Evolutionary conservation across 306 rosid species (phyloP), one percentile per base, ranked within the genome.

Genomic region (Begonia masoniana): DNA sequence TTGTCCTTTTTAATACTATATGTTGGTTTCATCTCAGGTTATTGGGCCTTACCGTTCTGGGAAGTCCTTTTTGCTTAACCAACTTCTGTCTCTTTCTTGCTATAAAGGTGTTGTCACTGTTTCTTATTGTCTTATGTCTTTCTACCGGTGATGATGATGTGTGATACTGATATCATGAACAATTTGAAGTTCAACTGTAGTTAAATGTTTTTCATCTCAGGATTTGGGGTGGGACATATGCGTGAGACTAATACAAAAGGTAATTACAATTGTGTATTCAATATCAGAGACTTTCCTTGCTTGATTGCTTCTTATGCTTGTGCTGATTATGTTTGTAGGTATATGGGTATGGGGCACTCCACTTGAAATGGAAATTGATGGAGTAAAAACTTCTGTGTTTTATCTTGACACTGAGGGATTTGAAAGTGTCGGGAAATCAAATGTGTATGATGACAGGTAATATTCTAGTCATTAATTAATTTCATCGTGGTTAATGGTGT

Each of bases 311-410:
- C 16, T 39, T 13, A 55, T 50, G 52, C 24, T 62, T 59, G 70
- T 67, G 53, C 57, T 58, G 65, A 45, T 45, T 45, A n/a, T 45
- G 13, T 11, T 45, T 59, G 12, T 78, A 91, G 97, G 97, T 59
- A 85, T 91, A 64, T 91, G 97, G 97, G 78, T 91, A 49, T 91
- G 97, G 97, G 97, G 96, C 64, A 75, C 86, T 15, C 96, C 97
- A 8, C 51, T 78, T 57, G 96, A 91, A 50, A 55, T 85, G 70
- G 81, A 76, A 63, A 81, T 91, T 60, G 68, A 79, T 64, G 97
- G 97, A 65, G 94, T 78, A 58, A 80, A 61, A 71, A 91, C 94
- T 69, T 91, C 94, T 42, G 92, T 91, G 56, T 65, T 91, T 63
- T 91, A 71, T 76, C 96, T 91, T 51, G 97, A 91, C 61, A 91